phyloP scores from a whole-genome alignment of 148 eudicot species.

The Nepenthes gracilis region DNA sequence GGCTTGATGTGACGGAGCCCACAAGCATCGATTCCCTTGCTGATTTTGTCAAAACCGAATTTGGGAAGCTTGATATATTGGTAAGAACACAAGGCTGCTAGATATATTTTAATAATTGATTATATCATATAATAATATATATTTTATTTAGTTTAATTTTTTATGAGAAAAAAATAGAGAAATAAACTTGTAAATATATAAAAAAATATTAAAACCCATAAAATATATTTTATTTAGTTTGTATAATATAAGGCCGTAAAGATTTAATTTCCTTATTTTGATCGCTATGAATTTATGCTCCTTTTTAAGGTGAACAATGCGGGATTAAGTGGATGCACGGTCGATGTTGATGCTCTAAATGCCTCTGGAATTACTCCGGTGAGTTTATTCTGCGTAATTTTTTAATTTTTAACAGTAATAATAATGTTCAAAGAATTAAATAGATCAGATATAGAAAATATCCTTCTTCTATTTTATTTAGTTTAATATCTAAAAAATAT shows the following conservation, averaged over 20 bases:
- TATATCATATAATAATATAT: not conserved
- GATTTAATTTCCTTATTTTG: no score
- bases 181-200: no score
- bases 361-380: not conserved
- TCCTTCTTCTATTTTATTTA: not conserved
- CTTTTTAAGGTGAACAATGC: constrained; percentile 31
- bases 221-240: no score
- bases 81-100: constrained; percentile 6
- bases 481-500: no score
- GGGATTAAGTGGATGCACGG: constrained; percentile 11
- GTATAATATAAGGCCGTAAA: no score
- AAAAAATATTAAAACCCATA: no score
- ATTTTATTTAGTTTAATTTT: no score
- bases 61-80: constrained; percentile 49
- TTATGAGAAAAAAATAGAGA: not conserved
- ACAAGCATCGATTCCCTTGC: constrained; percentile 26
- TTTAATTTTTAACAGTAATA: no score
- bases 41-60: constrained; percentile 21
- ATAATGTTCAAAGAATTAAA: no score
- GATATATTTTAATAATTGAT: not conserved
- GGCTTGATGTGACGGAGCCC: constrained; percentile 35
- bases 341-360: constrained; percentile 2
- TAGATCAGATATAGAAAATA: not conserved
- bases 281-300: no score
- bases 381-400: no score